These are phyloP conservation scores for Acacia confusa DNA, from an alignment of 306 rosid species.

Conservation along the genomic window DNA sequence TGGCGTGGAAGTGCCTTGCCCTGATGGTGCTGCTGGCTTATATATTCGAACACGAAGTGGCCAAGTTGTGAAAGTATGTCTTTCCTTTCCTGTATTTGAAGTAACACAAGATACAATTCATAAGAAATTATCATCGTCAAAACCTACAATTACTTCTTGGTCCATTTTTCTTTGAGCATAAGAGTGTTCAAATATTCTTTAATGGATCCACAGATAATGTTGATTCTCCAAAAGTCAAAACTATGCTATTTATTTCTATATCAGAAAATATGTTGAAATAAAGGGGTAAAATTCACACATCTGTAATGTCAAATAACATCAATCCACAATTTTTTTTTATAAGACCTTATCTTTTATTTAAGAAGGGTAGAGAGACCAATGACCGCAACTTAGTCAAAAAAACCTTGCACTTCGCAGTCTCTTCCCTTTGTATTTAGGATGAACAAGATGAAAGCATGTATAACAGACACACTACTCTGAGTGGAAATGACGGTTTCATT, in stretches of 20 bases:
- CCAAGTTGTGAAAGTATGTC: conserved; percentile 78
- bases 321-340: not conserved
- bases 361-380: conserved; percentile 4
- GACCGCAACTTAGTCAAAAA: not conserved
- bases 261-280: not conserved
- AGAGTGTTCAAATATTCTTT: conserved; percentile 12
- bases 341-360: conserved; percentile 6
- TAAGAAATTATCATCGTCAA: conserved; percentile 5
- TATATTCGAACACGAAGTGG: conserved; percentile 74
- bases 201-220: not conserved
- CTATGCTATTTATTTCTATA: not conserved
- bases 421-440: not conserved
- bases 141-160: conserved; percentile 24
- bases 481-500: conserved; percentile 1
- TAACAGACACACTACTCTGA: not conserved
- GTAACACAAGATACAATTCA: conserved; percentile 23
- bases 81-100: conserved; percentile 26
- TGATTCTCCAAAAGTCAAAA: not conserved
- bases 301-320: not conserved
- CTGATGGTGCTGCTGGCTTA: conserved; percentile 85
- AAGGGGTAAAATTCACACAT: not conserved
- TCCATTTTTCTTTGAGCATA: conserved; percentile 10
- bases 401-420: not conserved
- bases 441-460: not conserved
- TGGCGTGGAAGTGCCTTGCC: conserved; percentile 81